phyloP scores from a whole-genome alignment of 352 stramenopile species.

The Phytophthora kernoviae region DNA sequence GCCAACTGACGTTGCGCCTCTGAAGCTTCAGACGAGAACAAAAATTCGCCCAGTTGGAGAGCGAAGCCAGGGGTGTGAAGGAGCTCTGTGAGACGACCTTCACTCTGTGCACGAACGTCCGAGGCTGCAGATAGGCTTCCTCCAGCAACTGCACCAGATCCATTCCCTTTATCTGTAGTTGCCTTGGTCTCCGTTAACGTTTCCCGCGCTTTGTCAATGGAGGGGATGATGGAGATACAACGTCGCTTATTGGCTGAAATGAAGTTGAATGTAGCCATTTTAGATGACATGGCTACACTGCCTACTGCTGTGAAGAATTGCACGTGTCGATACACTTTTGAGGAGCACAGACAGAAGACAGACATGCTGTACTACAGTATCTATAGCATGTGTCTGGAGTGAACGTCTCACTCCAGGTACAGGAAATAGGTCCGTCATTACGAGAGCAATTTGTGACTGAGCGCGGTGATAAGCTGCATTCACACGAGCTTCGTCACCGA shows the following conservation, averaged over 20 bases:
- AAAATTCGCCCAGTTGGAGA: conserved; percentile 70
- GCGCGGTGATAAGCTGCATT: too few relatives aligned
- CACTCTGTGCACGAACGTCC: conserved; percentile 57
- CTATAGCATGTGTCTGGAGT: too few relatives aligned
- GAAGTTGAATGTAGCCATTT: too few relatives aligned
- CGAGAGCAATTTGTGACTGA: too few relatives aligned
- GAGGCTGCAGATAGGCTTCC: conserved; percentile 53
- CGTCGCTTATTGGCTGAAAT: neutral
- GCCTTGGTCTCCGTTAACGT: neutral
- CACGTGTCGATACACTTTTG: too few relatives aligned
- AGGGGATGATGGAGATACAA: conserved; percentile 11
- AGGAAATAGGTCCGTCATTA: too few relatives aligned
- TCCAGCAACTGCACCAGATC: conserved; percentile 62
- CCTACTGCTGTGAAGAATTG: neutral
- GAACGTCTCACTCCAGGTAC: too few relatives aligned
- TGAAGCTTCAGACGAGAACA: conserved; percentile 49
- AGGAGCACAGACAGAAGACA: too few relatives aligned
- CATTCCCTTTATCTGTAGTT: conserved; percentile 19
- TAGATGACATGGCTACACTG: neutral
- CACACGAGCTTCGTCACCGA: too few relatives aligned
- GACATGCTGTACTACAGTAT: too few relatives aligned
- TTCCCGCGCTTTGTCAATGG: conserved; percentile 14
- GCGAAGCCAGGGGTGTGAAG: conserved; percentile 69
- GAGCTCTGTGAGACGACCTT: conserved; percentile 68
- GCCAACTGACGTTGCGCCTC: conserved; percentile 66